Base-by-base conservation (phyloP, 202 grass and related monocot genomes). In the Elaeis oleifera region DNA sequence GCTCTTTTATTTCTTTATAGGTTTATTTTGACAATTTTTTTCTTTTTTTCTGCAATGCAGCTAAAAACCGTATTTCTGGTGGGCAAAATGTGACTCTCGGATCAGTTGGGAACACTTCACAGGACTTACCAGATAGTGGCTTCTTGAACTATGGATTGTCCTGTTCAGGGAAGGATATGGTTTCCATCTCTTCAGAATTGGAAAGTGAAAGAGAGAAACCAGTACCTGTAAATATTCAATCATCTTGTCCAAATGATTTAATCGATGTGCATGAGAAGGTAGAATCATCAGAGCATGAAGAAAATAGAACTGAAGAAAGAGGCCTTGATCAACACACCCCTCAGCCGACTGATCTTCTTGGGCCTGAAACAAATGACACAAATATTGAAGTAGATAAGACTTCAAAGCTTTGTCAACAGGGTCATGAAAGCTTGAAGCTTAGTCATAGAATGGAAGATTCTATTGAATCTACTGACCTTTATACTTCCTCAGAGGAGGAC, bases 21-120 rank as follows among this genome's bases (percentile, higher is more conserved):
- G 28, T 16, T 4, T 63, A 52, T 27, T 74, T 58, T 61, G 24
- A 81, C 20, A 21, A 17, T 16, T 63, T 54, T 50, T 77, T 28
- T 66, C 8, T 22, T 21, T 13, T 75, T 65, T 44, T 44, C 11
- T 44, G 8, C 8, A 44, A 7, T 78, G 76, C 94, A 97, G 94
- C 88, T 75, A 97, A 92, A 84, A 60, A 66, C 39, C 69, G 69
- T 59, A 60, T n/a, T 28, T 44, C 51, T 28, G 77, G 58, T 67
- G 58, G 29, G 54, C 69, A 85, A 54, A 60, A 72, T 71, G 65
- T 58, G 29, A 53, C 66, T 1, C 28, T 22, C 1, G 79, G 78
- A 67, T 74, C 78, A 49, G 59, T 54, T 60, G 75, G 44, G 27
- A 74, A 61, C 23, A 44, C 25, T 68, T 64, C 56, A 4, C 16